phyloP scores from a whole-genome alignment of 2,329 filamentous ascomycete species.

The Teratosphaeria destructans region DNA sequence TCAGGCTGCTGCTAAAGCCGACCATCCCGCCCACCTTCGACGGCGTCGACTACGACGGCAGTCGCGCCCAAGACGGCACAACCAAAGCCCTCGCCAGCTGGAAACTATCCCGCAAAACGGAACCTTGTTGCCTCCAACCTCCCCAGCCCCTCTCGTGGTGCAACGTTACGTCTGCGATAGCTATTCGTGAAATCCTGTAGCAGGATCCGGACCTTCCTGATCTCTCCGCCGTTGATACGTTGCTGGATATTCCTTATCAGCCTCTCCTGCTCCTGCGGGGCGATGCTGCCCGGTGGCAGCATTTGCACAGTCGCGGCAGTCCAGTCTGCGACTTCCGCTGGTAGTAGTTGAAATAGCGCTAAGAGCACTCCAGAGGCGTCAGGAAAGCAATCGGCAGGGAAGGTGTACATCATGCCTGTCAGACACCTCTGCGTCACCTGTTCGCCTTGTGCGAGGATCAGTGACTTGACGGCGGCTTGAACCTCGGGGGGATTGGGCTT shows the following conservation, averaged over 20 bases:
- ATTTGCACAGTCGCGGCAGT: constrained; percentile 73
- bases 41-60: no score
- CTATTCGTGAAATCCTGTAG: constrained; percentile 95
- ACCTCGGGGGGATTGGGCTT: constrained; percentile 55
- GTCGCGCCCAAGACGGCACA: background rate
- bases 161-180: constrained; percentile 86
- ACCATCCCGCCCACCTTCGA: no score
- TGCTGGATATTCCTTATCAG: constrained; percentile 73
- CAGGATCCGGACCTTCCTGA: constrained; percentile 70
- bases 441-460: constrained; percentile 59
- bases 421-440: constrained; percentile 77
- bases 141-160: constrained; percentile 84
- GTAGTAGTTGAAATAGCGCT: constrained; percentile 77
- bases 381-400: constrained; percentile 88
- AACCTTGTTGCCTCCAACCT: constrained; percentile 79
- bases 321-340: constrained; percentile 69
- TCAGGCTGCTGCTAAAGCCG: no score
- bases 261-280: constrained; percentile 66
- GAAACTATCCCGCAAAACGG: constrained; percentile 48
- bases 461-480: constrained; percentile 59
- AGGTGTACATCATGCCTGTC: constrained; percentile 98
- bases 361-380: constrained; percentile 91
- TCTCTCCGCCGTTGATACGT: constrained; percentile 54
- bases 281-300: constrained; percentile 73
- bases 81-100: background rate